These are phyloP conservation scores for Candida wancherniae DNA, from an alignment of 805 yeast species.

Conservation along the genomic window DNA sequence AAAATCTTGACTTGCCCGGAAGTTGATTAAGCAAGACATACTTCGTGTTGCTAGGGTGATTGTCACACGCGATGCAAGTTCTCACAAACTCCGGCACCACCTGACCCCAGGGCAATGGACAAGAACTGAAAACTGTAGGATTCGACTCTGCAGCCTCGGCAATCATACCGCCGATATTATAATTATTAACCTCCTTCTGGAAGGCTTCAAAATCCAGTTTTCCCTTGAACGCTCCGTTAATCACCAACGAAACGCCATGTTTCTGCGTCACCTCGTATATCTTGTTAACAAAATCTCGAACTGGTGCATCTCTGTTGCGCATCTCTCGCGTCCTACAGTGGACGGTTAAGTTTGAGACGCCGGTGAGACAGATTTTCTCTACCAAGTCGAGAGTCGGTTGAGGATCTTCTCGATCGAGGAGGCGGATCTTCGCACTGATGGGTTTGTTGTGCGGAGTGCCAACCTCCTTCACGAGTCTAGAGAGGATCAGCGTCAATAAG, in stretches of 20 bases:
- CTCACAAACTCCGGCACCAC: constrained; percentile 52
- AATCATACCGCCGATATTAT: constrained; percentile 81
- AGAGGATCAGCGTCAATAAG: constrained; percentile 61
- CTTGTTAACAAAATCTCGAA: constrained; percentile 60
- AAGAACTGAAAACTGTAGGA: constrained; percentile 62
- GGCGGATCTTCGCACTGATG: constrained; percentile 84
- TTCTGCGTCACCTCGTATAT: constrained; percentile 59
- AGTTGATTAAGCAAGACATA: constrained; percentile 73
- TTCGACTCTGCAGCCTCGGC: constrained; percentile 88
- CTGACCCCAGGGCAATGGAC: constrained; percentile 49
- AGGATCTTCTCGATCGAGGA: constrained; percentile 57
- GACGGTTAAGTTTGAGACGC: constrained; percentile 78
- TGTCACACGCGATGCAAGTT: constrained; percentile 52
- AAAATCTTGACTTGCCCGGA: constrained; percentile 66
- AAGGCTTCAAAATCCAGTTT: constrained; percentile 50
- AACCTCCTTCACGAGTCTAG: constrained; percentile 66
- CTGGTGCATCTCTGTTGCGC: constrained; percentile 83
- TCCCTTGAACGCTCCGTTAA: constrained; percentile 72
- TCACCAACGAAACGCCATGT: constrained; percentile 64
- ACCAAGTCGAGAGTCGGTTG: constrained; percentile 56
- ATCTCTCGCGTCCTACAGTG: constrained; percentile 88
- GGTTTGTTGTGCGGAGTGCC: constrained; percentile 76
- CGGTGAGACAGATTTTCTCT: constrained; percentile 52
- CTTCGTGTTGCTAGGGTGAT: constrained; percentile 65
- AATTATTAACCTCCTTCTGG: constrained; percentile 48